Evolutionary conservation across 139 green algal genomes (phyloP), one percentile per base, ranked within the genome.

Genomic region (Axilococcus clingmanii): DNA sequence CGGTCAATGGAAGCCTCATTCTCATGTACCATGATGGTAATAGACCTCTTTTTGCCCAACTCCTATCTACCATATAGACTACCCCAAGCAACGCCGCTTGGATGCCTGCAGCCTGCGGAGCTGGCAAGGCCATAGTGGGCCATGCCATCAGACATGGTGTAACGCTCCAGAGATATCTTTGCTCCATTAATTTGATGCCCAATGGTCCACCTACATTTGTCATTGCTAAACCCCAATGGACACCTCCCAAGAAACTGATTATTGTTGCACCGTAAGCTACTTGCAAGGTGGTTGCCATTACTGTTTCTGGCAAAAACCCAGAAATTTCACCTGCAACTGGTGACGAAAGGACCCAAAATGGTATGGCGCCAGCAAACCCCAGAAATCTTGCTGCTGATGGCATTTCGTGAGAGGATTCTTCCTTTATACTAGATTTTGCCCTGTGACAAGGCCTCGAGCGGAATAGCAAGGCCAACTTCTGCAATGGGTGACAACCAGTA

Each of bases 221-320:
- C 75, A 91, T 85, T 25, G 84, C 85, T 4, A 88, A 28, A n/a
- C 82, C 85, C 85, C 87, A 96, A 57, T 96, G 87, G 16, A 93
- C 77, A 4, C 77, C 87, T 15, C 87, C 87, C n/a, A 96, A 56
- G 51, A 96, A 95, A 11, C 77, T 79, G 3, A 85, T 66, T 28
- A 96, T 94, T 14, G 55, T 68, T 3, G 76, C 83, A 6, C 80
- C 87, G 33, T 94, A 94, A 5, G 61, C 65, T 0, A 83, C 53
- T 61, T 93, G 81, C 33, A 76, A 38, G n/a, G 33, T 40, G 15
- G 34, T 45, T 12, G 12, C 19, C 4, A 51, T 15, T 30, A 12
- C n/a, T 48, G 19, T 22, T 17, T 19, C 27, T 27, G 29, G 7
- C 7, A 7, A 19, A 5, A 48, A 32, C 29, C 20, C 19, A 19